Evolutionary conservation across 768 basidiomycete genomes (phyloP), one percentile per base, ranked within the genome.

Genomic region (Pisolithus tinctorius): DNA sequence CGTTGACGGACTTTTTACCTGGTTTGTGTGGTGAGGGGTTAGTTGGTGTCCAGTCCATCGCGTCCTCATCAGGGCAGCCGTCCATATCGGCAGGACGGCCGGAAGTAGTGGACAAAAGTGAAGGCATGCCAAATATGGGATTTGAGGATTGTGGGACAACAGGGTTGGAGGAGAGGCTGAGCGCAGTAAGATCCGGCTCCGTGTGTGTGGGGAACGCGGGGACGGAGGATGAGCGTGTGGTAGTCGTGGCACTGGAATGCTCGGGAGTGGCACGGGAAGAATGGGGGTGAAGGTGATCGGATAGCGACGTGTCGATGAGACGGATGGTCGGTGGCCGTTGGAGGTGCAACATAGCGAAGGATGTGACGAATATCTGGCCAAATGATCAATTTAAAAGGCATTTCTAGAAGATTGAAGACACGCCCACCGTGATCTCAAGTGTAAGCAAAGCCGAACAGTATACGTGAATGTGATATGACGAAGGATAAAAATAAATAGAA

Each of bases 41-140:
- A 1, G 81, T 82, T 0, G 88, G 86, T 11, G 74, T 77, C 87
- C 84, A 87, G 61, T 91, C 81, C 80, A 82, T 82, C 20, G 74
- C 77, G 45, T 78, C 74, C 36, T 69, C 62, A 36, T 64, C 60
- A 4, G 59, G 60, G 31, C 49, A 49, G 34, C 69, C 63, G 45
- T 69, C 68, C 34, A 55, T 59, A 51, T 58, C 58, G 45, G 48
- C 58, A 13, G 63, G 57, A 30, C 64, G 61, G 13, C 58, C 56
- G n/a, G 69, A 41, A 20, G 68, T 60, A 20, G 49, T 14, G 4
- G 63, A 48, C 14, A 71, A 61, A 27, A 88, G 67, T 1, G 88
- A 91, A 4, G 88, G 78, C 6, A 79, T 59, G 4, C 88, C 88
- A 57, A 91, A 91, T 37, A 90, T 69, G 13, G 83, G 87, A 31